A percentile compares a stretch with the other conserved stretches of the same genome.
These are phyloP conservation scores for Kwoniella sp. DNA, from an alignment of 768 basidiomycete species.

Conservation along the genomic window DNA sequence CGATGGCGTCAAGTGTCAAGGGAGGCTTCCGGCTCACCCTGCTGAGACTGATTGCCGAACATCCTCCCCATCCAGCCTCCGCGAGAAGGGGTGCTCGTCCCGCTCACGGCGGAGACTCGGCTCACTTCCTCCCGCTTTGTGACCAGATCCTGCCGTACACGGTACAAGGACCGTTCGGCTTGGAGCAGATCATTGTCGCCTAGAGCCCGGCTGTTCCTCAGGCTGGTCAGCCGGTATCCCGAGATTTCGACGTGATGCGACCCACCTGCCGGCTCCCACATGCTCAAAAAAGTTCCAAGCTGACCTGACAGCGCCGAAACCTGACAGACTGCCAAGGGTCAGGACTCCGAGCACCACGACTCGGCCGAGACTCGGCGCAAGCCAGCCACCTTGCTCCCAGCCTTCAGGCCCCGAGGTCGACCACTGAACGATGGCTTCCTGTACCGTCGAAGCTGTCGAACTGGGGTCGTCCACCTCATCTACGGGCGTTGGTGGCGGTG, in stretches of 20 bases:
- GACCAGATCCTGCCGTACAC: conserved; percentile 42
- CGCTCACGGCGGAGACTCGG: conserved; percentile 1
- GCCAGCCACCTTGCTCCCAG: conserved; percentile 43
- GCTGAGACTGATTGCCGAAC: conserved; percentile 28
- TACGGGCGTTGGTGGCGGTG: conserved; percentile 4
- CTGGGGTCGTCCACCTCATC: conserved; percentile 5
- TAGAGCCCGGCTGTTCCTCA: conserved; percentile 25
- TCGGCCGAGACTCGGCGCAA: conserved; percentile 44
- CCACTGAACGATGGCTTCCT: conserved; percentile 26
- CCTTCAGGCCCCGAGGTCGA: conserved; percentile 29
- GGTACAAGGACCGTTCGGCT: conserved; percentile 45
- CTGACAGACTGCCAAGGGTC: conserved; percentile 38
- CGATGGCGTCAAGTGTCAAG: neutral
- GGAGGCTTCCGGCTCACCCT: conserved; percentile 18
- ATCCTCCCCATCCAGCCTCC: conserved; percentile 40
- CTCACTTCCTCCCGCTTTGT: conserved; percentile 34
- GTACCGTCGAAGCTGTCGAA: conserved; percentile 16
- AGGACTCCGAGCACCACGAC: conserved; percentile 46
- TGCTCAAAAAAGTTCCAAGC: conserved; percentile 45
- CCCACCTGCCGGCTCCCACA: conserved; percentile 27
- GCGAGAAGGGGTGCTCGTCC: conserved; percentile 8
- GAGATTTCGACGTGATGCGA: neutral
- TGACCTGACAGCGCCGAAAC: conserved; percentile 47
- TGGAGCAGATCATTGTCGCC: conserved; percentile 39
- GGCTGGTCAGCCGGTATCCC: neutral